Base-by-base conservation (phyloP, 306 rosid species). In the Vicia sativa region DNA sequence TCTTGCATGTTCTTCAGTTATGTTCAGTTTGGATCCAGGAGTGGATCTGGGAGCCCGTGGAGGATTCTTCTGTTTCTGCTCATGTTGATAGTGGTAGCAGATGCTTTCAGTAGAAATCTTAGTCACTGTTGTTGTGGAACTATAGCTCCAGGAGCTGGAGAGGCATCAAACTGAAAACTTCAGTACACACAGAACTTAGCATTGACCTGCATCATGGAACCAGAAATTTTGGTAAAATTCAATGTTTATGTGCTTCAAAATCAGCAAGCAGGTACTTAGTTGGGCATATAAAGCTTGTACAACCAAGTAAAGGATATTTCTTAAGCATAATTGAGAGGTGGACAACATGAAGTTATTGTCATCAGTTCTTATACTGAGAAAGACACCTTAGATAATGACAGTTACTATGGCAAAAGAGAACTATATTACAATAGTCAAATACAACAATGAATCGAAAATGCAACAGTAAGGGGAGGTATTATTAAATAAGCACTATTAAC, bases 121-220 rank as follows among this genome's bases (percentile, higher is more conserved):
- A 41, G 87, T 68, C 39, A 87, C 87, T 57, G 96, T 38, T 46
- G 99, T 68, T 49, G 91, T n/a, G 95, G 91, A 67, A 95, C 72
- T 58, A 95, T 88, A 61, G 92, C 96, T 53, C 97, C 99, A 14
- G 96, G 83, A 43, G 75, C 34, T 34, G 95, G 87, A 2, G 92
- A 95, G 46, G 70, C 85, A 61, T 95, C 96, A 62, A 95, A 95
- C 84, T 88, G 99, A 65, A 95, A 76, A 90, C 96, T 80, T 95
- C 99, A 6, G 95, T 90, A 86, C 99, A 95, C 92, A 82, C 99
- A 28, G 99, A 95, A 73, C 99, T 88, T 86, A 95, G 67, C 92
- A 95, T 74, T 42, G 99, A 14, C 95, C 99, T 88, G 80, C 74
- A 82, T 42, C 70, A 76, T 37, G n/a, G 60, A 73, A 60, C 14